These are phyloP conservation scores for Agrocybe praecox DNA, from an alignment of 768 basidiomycete genomes.

Conservation along the genomic window DNA sequence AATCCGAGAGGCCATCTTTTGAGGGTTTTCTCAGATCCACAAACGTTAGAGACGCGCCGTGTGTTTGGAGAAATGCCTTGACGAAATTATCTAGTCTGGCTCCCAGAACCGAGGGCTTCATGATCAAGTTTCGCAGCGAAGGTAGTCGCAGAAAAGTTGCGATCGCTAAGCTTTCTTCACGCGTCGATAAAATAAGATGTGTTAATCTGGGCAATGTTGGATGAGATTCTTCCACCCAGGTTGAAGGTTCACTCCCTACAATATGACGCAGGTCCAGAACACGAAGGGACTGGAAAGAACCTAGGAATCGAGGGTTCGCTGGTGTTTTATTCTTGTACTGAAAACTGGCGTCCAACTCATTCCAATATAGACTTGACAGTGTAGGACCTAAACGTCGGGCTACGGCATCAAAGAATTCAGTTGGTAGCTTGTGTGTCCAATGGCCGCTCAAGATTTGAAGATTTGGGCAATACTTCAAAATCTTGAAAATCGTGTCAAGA, in stretches of 20 bases:
- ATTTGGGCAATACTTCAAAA: slow-evolving; percentile 47
- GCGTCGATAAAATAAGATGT: slow-evolving; percentile 45
- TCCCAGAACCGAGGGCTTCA: slow-evolving; percentile 33
- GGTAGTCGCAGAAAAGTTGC: slow-evolving; percentile 45
- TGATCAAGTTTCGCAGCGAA: slow-evolving; percentile 40
- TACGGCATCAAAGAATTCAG: slow-evolving; percentile 44
- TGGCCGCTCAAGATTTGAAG: slow-evolving; percentile 46
- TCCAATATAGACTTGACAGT: slow-evolving; percentile 49
- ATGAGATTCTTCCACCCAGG: slow-evolving; percentile 15
- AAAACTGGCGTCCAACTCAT: slow-evolving; percentile 26
- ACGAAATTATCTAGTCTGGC: slow-evolving; percentile 25
- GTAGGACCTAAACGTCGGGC: slow-evolving; percentile 40
- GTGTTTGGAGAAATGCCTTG: slow-evolving; percentile 38
- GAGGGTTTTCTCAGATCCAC: slow-evolving; percentile 43
- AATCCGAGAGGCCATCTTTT: slow-evolving; percentile 34
- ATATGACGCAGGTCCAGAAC: slow-evolving; percentile 50
- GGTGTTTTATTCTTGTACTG: slow-evolving; percentile 10
- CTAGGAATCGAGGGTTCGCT: slow-evolving; percentile 36
- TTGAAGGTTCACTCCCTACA: slow-evolving; percentile 24
- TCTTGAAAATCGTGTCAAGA: slow-evolving; percentile 43
- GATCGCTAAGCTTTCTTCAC: slow-evolving; percentile 34
- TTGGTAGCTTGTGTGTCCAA: slow-evolving; percentile 47
- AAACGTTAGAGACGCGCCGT: slow-evolving; percentile 39
- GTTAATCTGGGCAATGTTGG: slow-evolving; percentile 43
- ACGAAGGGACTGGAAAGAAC: slow-evolving; percentile 41